phyloP scores from a whole-genome alignment of 202 grass and related monocot species.

The Eragrostis tef region DNA sequence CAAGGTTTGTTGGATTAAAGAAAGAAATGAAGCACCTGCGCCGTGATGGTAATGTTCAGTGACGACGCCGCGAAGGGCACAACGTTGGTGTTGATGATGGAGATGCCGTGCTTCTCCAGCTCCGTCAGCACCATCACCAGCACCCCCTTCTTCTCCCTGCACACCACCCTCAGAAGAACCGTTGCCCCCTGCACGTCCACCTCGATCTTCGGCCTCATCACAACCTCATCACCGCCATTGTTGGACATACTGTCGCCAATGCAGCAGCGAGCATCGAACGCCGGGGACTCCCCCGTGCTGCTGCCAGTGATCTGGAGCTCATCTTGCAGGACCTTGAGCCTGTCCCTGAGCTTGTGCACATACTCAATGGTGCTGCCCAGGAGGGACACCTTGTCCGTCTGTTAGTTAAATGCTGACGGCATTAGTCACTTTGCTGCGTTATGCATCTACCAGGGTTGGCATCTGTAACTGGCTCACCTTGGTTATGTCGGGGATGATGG shows the following conservation, averaged over 20 bases:
- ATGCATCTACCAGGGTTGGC: background rate
- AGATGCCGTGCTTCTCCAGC: constrained; percentile 44
- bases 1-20: background rate
- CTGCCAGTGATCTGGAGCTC: background rate
- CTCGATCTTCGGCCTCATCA: background rate
- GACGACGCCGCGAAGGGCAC: background rate
- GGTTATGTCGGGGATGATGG: constrained; percentile 41
- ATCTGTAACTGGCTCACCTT: constrained; percentile 16
- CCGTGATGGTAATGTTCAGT: constrained; percentile 40
- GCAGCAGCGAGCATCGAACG: background rate
- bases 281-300: background rate
- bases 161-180: constrained; percentile 19
- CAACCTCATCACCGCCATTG: background rate
- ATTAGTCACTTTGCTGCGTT: background rate
- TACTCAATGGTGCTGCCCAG: constrained; percentile 44
- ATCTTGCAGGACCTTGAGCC: constrained; percentile 27
- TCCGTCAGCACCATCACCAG: constrained; percentile 36
- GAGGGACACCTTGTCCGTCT: constrained; percentile 51
- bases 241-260: background rate
- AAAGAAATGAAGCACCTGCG: background rate
- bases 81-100: constrained; percentile 32
- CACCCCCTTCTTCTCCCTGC: constrained; percentile 46
- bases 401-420: background rate
- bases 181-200: constrained; percentile 21
- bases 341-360: constrained; percentile 22